Base-by-base conservation (phyloP, 2,329 filamentous ascomycete genomes). In the Grosmannia huntii region DNA sequence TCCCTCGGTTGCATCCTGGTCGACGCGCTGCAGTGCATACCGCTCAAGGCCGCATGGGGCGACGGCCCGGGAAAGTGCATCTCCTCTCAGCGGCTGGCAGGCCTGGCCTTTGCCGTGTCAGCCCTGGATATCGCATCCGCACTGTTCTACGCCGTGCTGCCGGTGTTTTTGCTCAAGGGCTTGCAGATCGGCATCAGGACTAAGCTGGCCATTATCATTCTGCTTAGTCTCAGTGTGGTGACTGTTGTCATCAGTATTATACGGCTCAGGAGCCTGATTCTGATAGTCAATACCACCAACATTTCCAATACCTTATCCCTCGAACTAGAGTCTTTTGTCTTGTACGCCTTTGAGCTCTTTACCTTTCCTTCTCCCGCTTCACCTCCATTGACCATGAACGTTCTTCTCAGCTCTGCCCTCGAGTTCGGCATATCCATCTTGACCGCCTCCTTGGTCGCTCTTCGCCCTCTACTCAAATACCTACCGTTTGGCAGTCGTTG, bases 11-110 rank as follows among this genome's bases (percentile, higher is more conserved):
- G 38, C 44, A 21, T 48, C 11, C 54, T 56, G 19, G 27, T 56
- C 1, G 54, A 56, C 25, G 54, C 16, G 9, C 44, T 56, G 41
- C 54, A 56, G 54, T 56, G 38, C 41, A 36, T 49, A 25, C 54
- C 54, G 19, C 28, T 56, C 5, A 48, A 49, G 19, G 28, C 38
- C 12, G 54, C 23, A 27, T 56, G 54, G 54, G 54, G 54, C 41
- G 54, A 48, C 23, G 44, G 41, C 54, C 33, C 33, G 16, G 54
- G 54, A 3, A 56, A 56, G 44, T 56, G 54, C 38, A 49, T 56
- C 23, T 48, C 38, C 3, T 31, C 27, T 27, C 23, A 21, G 2
- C 14, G 11, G 4, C 27, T 51, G 10, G 49, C 49, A 1, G 36
- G 38, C 6, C n/a, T 55, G 7, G 38, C 19, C 38, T 55, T 55